phyloP scores from a whole-genome alignment of 345 rosid genomes.

The Psidium friedrichsthalianum region DNA sequence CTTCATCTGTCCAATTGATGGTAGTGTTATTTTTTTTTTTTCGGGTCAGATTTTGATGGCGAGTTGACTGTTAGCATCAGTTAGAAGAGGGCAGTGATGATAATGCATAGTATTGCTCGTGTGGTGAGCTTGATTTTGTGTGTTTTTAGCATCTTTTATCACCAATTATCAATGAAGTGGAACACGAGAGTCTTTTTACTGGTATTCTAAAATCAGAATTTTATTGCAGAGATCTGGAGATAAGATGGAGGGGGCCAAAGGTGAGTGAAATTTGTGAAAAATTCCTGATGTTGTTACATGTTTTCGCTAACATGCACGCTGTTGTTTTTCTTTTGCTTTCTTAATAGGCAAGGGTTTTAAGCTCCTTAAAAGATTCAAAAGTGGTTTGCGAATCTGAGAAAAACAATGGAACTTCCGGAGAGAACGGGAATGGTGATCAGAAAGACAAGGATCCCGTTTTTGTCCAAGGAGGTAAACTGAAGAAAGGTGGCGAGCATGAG shows the following conservation, averaged over 20 bases:
- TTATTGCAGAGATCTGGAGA: constrained; percentile 40
- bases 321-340: background rate
- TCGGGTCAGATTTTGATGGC: background rate
- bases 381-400: constrained; percentile 22
- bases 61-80: background rate
- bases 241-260: constrained; percentile 46
- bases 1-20: background rate
- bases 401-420: constrained; percentile 18
- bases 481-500: constrained; percentile 17
- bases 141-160: background rate
- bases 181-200: background rate
- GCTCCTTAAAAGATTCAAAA: constrained; percentile 24
- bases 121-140: background rate
- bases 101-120: background rate
- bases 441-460: background rate
- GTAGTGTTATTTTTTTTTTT: background rate
- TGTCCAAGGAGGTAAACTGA: constrained; percentile 23
- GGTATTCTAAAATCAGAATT: background rate
- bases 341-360: constrained; percentile 21
- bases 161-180: background rate
- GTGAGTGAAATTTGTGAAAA: constrained; percentile 14
- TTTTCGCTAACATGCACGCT: background rate
- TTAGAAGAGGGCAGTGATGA: background rate
- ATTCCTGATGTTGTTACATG: background rate
- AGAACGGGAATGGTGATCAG: constrained; percentile 17